Conservation (phyloP, 768 basidiomycete species). For the Trametes coccinea region DNA sequence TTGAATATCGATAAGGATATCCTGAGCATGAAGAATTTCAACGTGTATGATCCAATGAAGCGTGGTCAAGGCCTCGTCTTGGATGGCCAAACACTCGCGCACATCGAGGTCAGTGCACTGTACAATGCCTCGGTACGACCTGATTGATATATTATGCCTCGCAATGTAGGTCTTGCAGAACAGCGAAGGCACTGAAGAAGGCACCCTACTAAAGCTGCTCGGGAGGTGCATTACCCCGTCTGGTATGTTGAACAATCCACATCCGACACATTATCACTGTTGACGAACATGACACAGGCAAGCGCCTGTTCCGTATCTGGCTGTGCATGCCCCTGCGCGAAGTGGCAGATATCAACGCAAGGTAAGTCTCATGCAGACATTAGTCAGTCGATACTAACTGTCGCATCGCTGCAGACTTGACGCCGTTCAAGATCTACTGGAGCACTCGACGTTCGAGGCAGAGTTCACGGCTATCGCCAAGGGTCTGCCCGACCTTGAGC, state of each 20-base stretch:
- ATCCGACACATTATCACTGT: not conserved
- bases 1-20: constrained; percentile 97
- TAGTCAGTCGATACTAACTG: not conserved
- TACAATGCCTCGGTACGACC: not conserved
- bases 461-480: constrained; percentile 77
- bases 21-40: constrained; percentile 95
- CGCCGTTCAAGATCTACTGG: constrained; percentile 89
- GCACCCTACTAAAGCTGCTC: constrained; percentile 81
- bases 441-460: constrained; percentile 72
- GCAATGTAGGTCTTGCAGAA: constrained; percentile 72
- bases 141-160: not conserved
- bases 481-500: constrained; percentile 88
- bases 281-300: constrained; percentile 50
- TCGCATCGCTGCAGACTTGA: constrained; percentile 61
- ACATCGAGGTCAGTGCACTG: constrained; percentile 71
- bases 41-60: constrained; percentile 94
- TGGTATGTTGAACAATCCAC: constrained; percentile 48
- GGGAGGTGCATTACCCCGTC: constrained; percentile 89
- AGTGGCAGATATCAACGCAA: constrained; percentile 81
- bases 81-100: constrained; percentile 93
- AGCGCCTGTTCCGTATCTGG: constrained; percentile 96
- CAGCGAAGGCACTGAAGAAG: constrained; percentile 91
- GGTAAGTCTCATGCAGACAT: constrained; percentile 45
- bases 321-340: constrained; percentile 88
- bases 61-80: constrained; percentile 81